Base-by-base conservation (phyloP, 2,329 filamentous ascomycete species). In the Epichloe uncinata region DNA sequence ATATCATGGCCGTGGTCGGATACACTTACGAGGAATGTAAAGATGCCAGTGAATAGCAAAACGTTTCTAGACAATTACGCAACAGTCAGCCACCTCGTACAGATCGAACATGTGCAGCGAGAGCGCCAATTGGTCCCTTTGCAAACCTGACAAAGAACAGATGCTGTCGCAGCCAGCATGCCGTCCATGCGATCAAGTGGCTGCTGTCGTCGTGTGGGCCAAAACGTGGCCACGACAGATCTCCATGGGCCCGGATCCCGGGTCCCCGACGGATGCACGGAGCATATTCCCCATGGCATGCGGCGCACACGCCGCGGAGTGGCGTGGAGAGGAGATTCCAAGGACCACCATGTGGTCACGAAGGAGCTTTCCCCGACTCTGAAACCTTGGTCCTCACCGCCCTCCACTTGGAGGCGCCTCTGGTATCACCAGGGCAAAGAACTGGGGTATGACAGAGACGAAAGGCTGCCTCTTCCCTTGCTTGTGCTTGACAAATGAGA, bases 41-140 rank as follows among this genome's bases (percentile, higher is more conserved):
- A 95, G 56, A 94, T 80, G 48, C 88, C 87, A 50, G 80, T 83
- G 66, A 87, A 96, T 33, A 85, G 80, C 51, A 94, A 77, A 52
- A 95, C 77, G 49, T 79, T 83, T 48, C 85, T 87, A 59, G 51
- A 50, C 48, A 60, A 49, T 41, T 15, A 42, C 47, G 30, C 45
- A 34, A 42, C 12, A 48, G 61, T 64, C 59, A 65, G 63, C 56
- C 53, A 55, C 40, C 50, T 55, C 9, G 35, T 38, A 40, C 50
- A 51, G 41, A 35, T 52, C 34, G 38, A 52, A 4, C 15, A 50
- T 18, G 30, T 18, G 35, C 34, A 26, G 41, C 5, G 12, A 9
- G 16, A 35, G 20, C 16, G 20, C n/a, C 40, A 7, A 40, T 47
- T 45, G 45, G 49, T n/a, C 18, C 34, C 13, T 38, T 41, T 36